Conservation (phyloP, 140 eudicot species). For the Erigeron philadelphicus region DNA sequence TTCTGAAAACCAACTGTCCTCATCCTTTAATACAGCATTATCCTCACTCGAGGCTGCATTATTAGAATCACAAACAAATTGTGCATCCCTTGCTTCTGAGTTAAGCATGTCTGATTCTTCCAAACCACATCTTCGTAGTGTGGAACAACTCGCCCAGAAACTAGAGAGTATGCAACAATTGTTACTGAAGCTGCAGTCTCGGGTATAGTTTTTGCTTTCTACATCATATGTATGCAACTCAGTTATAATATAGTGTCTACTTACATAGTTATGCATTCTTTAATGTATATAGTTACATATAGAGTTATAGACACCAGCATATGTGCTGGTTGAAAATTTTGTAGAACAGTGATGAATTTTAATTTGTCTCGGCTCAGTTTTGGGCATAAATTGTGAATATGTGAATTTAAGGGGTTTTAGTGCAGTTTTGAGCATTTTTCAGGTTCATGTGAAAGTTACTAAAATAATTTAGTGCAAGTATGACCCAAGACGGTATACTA, state of each 20-base stretch:
- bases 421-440: background rate
- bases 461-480: too few relatives aligned
- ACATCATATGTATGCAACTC: constrained; percentile 14
- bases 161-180: constrained; percentile 68
- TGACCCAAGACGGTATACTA: too few relatives aligned
- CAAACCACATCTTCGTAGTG: constrained; percentile 38
- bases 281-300: constrained; percentile 34
- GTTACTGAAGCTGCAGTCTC: constrained; percentile 46
- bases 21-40: constrained; percentile 40
- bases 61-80: constrained; percentile 51
- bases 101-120: constrained; percentile 38
- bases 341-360: constrained; percentile 17
- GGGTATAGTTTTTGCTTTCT: constrained; percentile 16
- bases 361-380: background rate
- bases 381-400: background rate
- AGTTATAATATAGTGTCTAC: constrained; percentile 24
- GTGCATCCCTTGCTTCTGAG: constrained; percentile 51
- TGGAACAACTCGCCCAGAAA: constrained; percentile 50
- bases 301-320: constrained; percentile 20
- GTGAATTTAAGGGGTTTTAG: background rate
- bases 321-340: constrained; percentile 32
- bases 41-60: constrained; percentile 60
- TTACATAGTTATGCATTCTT: constrained; percentile 34
- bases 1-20: constrained; percentile 20
- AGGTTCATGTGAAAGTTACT: too few relatives aligned